These are phyloP conservation scores for Galeopsis tetrahit DNA, from an alignment of 257 asterid species.

Conservation along the genomic window DNA sequence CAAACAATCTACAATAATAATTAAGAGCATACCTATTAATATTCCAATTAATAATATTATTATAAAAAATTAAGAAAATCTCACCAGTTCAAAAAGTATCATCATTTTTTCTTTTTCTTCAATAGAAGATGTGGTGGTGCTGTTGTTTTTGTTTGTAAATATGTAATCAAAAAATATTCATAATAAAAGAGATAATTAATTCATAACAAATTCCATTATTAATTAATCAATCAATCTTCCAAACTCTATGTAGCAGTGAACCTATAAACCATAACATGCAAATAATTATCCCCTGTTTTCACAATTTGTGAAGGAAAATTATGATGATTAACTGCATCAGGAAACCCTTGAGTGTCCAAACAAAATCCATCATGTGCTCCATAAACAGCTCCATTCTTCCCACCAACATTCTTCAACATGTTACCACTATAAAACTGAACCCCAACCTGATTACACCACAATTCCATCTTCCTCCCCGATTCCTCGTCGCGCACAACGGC, in stretches of 20 bases:
- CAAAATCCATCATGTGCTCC: conserved; percentile 53
- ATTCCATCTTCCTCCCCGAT: conserved; percentile 80
- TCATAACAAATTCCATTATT: neutral
- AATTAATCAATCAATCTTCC: neutral
- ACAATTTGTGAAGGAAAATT: conserved; percentile 84
- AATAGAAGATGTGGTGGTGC: too few relatives aligned
- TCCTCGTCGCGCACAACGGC: conserved; percentile 50
- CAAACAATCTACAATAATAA: too few relatives aligned
- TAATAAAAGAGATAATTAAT: too few relatives aligned
- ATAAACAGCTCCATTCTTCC: conserved; percentile 67
- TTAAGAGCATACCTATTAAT: too few relatives aligned
- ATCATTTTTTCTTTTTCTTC: too few relatives aligned
- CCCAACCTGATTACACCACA: conserved; percentile 82
- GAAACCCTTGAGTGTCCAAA: conserved; percentile 91
- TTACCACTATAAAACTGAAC: conserved; percentile 78
- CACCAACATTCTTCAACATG: conserved; percentile 52
- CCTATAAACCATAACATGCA: conserved; percentile 73
- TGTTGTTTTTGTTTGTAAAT: too few relatives aligned
- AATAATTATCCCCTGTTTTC: conserved; percentile 57
- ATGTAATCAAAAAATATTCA: too few relatives aligned
- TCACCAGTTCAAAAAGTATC: too few relatives aligned
- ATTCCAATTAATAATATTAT: too few relatives aligned
- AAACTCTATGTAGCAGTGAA: conserved; percentile 49
- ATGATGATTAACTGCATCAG: conserved; percentile 80
- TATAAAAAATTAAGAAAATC: too few relatives aligned